Percentiles rank a stretch among this genome's conserved stretches.
These are phyloP conservation scores for Starmerella apis DNA, from an alignment of 805 yeast genomes.

Conservation along the genomic window DNA sequence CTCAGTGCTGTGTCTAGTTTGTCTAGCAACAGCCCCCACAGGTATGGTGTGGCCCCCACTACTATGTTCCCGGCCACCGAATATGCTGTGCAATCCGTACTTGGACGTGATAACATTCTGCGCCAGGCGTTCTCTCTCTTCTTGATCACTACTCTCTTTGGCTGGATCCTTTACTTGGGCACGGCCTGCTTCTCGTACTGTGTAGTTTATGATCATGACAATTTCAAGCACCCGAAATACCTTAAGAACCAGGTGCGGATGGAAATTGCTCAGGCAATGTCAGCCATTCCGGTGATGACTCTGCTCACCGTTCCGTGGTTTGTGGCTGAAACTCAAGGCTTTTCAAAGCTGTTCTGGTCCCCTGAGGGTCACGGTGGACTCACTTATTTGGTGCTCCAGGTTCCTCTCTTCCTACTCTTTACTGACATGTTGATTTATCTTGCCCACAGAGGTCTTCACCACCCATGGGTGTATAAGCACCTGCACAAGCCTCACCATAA, in stretches of 20 bases:
- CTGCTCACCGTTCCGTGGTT: constrained; percentile 83
- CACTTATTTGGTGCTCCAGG: constrained; percentile 50
- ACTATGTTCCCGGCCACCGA: constrained; percentile 46
- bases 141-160: constrained; percentile 64
- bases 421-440: constrained; percentile 89
- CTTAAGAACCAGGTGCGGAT: constrained; percentile 83
- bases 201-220: constrained; percentile 73
- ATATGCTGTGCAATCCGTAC: constrained; percentile 53
- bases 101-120: constrained; percentile 59
- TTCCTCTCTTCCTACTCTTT: constrained; percentile 74
- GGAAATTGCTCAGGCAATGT: constrained; percentile 67
- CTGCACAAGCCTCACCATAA: constrained; percentile 97
- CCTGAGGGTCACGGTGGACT: constrained; percentile 58
- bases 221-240: constrained; percentile 92
- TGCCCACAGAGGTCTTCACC: constrained; percentile 86
- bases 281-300: constrained; percentile 87
- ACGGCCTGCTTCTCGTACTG: constrained; percentile 70
- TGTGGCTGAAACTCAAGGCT: constrained; percentile 69
- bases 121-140: constrained; percentile 65
- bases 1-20: constrained; percentile 4
- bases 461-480: constrained; percentile 76
- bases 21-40: constrained; percentile 13
- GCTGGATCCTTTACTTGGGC: constrained; percentile 67
- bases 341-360: constrained; percentile 64
- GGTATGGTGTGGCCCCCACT: constrained; percentile 36